Conservation (phyloP, 768 basidiomycete species). For the Amanita subjunquillea region DNA sequence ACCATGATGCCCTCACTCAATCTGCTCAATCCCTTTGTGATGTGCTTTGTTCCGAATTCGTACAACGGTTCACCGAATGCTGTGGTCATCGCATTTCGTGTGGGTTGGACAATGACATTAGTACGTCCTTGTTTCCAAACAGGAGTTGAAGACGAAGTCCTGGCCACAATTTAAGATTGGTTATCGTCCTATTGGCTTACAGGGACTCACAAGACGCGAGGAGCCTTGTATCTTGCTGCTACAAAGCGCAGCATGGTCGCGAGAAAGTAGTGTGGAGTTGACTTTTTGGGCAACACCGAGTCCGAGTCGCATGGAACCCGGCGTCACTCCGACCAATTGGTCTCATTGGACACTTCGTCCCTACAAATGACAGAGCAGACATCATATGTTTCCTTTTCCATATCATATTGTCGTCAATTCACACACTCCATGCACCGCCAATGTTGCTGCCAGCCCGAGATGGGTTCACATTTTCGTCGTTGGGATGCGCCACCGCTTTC, state of each 20-base stretch:
- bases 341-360: no score
- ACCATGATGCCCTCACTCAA: constrained; percentile 47
- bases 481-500: background rate
- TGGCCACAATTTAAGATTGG: no score
- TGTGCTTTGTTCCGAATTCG: constrained; percentile 32
- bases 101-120: background rate
- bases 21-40: constrained; percentile 35
- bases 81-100: constrained; percentile 1
- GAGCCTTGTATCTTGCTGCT: background rate
- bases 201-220: background rate
- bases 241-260: background rate
- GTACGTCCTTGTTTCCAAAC: background rate
- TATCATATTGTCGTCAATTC: no score
- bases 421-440: no score
- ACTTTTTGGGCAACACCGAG: no score
- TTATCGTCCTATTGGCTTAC: background rate
- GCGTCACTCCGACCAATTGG: no score
- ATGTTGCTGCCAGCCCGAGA: no score
- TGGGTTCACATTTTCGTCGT: background rate
- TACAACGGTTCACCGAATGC: constrained; percentile 15
- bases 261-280: background rate
- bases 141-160: background rate
- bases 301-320: no score
- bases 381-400: no score
- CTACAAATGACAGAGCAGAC: no score